phyloP scores from a whole-genome alignment of 2,329 filamentous ascomycete genomes.

The Monosporascus sp. region DNA sequence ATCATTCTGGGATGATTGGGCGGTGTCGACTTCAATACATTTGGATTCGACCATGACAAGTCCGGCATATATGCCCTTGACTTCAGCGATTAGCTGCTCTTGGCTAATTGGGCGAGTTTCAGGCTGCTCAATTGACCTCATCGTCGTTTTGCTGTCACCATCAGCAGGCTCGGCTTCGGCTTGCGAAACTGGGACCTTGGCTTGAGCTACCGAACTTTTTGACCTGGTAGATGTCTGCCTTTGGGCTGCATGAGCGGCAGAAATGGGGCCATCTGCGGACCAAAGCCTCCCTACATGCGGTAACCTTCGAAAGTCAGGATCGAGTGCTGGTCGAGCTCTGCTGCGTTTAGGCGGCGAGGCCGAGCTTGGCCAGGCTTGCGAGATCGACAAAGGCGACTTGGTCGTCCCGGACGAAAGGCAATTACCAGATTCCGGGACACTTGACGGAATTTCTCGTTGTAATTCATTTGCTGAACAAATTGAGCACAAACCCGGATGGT shows the following conservation, averaged over 20 bases:
- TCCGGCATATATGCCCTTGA: slow-evolving; percentile 77
- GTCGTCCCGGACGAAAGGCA: neutral
- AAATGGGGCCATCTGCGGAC: neutral
- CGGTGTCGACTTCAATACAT: slow-evolving; percentile 75
- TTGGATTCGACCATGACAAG: slow-evolving; percentile 82
- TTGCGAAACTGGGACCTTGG: neutral
- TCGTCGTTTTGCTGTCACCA: slow-evolving; percentile 2
- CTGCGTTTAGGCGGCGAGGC: neutral
- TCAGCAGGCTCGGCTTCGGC: slow-evolving; percentile 9
- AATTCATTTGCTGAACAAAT: neutral
- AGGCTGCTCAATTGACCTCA: slow-evolving; percentile 19
- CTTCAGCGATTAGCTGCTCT: slow-evolving; percentile 73
- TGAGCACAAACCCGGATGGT: too few species aligned
- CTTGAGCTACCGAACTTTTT: neutral
- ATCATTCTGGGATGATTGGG: slow-evolving; percentile 40
- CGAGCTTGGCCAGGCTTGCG: too few species aligned
- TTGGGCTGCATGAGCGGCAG: neutral
- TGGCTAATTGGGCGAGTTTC: slow-evolving; percentile 59
- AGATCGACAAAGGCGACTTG: neutral
- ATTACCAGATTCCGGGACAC: neutral
- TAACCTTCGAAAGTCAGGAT: neutral
- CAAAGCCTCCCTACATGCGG: neutral
- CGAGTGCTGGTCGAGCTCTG: neutral
- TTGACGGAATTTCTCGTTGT: neutral
- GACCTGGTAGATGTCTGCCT: neutral